Base-by-base conservation (phyloP, 2,329 filamentous ascomycete genomes). In the Epichloe brachyelytri region DNA sequence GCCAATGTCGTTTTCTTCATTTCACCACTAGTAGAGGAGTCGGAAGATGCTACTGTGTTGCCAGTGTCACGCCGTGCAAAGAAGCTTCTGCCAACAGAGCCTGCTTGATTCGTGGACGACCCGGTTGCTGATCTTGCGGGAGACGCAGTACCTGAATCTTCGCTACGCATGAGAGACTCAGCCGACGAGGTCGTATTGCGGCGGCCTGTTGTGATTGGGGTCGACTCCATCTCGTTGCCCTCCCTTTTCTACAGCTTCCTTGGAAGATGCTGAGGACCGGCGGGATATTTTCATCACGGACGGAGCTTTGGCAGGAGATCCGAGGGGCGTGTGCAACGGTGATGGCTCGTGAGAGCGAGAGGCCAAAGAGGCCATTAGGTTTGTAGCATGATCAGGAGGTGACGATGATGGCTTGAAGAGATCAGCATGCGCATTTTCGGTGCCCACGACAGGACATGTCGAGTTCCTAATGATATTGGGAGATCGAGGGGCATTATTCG, bases 321-420 rank as follows among this genome's bases (percentile, higher is more conserved):
- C 69, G 56, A 58, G 63, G 41, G 61, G 69, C 51, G 75, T 73
- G 12, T 70, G 69, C 6, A 66, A 61, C 1, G 79, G 76, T 1
- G 79, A 78, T 20, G 67, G 64, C n/a, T 77, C 72, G 37, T 78
- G 74, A 1, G 83, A 79, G 17, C 78, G 73, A 17, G 72, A 77
- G n/a, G 84, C 80, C 39, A 87, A 71, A 39, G 80, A 81, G 50
- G 83, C 82, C 74, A 89, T 87, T 26, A 77, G 73, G 56, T 72
- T 78, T 20, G 76, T 73, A 22, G 84, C 84, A 60, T 80, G 73
- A 38, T 81, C 77, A 2, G 77, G 75, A 5, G 75, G 73, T 34
- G 76, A 77, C 1, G 71, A 73, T 4, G 74, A 77, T 14, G 76
- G 72, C 54, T 77, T 78, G 56, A 78, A 77, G 12, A 81, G 73